These are phyloP conservation scores for Coemansia sp. DNA, from an alignment of 371 early-diverging fungal species.

Conservation along the genomic window DNA sequence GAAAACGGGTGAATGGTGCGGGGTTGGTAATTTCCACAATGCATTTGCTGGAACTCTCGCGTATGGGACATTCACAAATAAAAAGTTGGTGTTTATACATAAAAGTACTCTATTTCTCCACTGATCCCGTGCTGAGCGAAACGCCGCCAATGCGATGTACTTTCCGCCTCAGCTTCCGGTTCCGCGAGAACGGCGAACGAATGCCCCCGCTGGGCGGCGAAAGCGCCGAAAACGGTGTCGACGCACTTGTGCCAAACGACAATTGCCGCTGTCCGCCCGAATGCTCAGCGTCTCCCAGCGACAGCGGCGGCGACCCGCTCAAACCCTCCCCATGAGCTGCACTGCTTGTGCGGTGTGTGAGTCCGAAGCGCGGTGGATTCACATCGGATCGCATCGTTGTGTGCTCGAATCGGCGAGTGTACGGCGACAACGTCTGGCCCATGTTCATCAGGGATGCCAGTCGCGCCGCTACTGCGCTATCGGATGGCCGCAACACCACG, in stretches of 20 bases:
- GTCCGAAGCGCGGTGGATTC: constrained; percentile 28
- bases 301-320: constrained; percentile 23
- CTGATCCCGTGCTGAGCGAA: constrained; percentile 2
- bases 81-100: not conserved
- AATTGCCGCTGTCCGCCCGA: not conserved
- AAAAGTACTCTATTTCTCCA: not conserved
- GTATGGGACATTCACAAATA: not conserved
- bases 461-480: constrained; percentile 76
- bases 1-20: too few species aligned
- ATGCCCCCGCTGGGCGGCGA: constrained; percentile 39
- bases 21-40: too few species aligned
- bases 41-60: too few species aligned
- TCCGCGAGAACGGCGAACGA: constrained; percentile 47
- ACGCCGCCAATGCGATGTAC: constrained; percentile 36
- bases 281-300: constrained; percentile 11
- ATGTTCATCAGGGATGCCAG: constrained; percentile 74
- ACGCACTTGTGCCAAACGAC: constrained; percentile 16
- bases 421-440: constrained; percentile 83
- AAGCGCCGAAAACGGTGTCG: constrained; percentile 24
- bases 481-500: constrained; percentile 61
- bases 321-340: not conserved
- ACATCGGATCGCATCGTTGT: constrained; percentile 69
- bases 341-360: constrained; percentile 7
- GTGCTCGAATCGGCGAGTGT: constrained; percentile 71
- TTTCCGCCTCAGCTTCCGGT: constrained; percentile 45